Evolutionary conservation across 2,329 filamentous ascomycete genomes (phyloP).

Genomic region (Aspergillus puulaauensis): DNA sequence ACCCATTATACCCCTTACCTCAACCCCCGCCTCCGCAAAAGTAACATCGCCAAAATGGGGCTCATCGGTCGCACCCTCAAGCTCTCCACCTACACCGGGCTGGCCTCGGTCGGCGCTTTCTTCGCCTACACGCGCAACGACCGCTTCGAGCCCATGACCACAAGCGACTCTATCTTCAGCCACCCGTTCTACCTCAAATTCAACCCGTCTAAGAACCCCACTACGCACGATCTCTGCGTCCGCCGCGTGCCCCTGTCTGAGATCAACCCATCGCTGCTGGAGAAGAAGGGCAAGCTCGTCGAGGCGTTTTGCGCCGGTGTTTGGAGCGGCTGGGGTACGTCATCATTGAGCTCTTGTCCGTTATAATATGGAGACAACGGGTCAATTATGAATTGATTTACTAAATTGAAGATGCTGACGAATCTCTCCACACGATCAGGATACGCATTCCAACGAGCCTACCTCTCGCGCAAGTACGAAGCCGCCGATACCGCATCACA

Average conservation of each 20-base stretch:
- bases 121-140: conserved; percentile 57
- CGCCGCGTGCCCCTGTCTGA: conserved; percentile 62
- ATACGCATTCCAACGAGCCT: conserved; percentile 56
- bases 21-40: neutral
- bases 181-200: conserved; percentile 56
- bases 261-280: conserved; percentile 64
- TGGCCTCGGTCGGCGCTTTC: conserved; percentile 53
- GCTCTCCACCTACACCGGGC: conserved; percentile 47
- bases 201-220: conserved; percentile 64
- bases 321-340: conserved; percentile 65
- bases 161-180: conserved; percentile 62
- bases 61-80: conserved; percentile 48
- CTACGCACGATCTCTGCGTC: conserved; percentile 64
- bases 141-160: conserved; percentile 57
- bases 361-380: neutral
- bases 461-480: conserved; percentile 60
- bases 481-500: conserved; percentile 57
- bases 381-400: neutral
- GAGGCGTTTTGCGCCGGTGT: conserved; percentile 67
- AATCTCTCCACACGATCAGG: conserved; percentile 21
- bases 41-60: conserved; percentile 49
- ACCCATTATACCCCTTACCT: neutral
- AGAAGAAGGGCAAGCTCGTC: conserved; percentile 60
- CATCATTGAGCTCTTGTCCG: neutral
- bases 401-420: neutral